Evolutionary conservation across 2,329 filamentous ascomycete species (phyloP), one percentile per base, ranked within the genome.

Genomic region (Cadophora sp.): DNA sequence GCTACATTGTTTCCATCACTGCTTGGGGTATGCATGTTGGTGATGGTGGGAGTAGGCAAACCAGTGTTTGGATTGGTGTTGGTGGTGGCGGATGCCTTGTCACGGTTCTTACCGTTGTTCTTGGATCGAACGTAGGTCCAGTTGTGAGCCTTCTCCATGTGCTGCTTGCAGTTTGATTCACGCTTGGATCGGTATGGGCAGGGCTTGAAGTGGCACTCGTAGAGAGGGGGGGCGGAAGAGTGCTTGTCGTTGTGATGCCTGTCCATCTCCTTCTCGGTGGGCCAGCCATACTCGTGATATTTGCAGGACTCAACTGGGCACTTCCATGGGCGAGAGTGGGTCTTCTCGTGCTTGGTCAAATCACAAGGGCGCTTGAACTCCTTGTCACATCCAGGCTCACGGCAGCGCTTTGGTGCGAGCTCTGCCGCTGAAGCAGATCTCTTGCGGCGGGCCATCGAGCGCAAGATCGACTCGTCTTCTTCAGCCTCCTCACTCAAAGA

Each of bases 341-440:
- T 98, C 84, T 98, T 99, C 82, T 97, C 92, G 81, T 99, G 96
- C 84, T 98, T 98, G 72, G 94, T 97, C 67, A 98, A 83, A 79
- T 99, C 96, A 80, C 96, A 98, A n/a, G 93, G 93, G 69, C 96
- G 90, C 81, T 96, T 96, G 83, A 98, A 98, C 79, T 95, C 89
- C 81, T 97, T 97, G 79, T 88, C 89, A 81, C 95, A 98, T 48
- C 87, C 87, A 5, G 83, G 83, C 77, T 94, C 87, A 70, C 86
- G 85, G 83, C 93, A 97, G 74, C 88, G 88, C 81, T 95, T 90
- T 65, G 88, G 91, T 58, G 92, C 89, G 59, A 95, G 88, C 79
- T 96, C 91, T 80, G 95, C 92, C 6, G 92, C 91, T 61, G 89
- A 91, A 43, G 93, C 93, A 68, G 95, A 95, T 87, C 97, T 97